Base-by-base conservation (phyloP, 148 eudicot genomes). In the Linanthus parryae region DNA sequence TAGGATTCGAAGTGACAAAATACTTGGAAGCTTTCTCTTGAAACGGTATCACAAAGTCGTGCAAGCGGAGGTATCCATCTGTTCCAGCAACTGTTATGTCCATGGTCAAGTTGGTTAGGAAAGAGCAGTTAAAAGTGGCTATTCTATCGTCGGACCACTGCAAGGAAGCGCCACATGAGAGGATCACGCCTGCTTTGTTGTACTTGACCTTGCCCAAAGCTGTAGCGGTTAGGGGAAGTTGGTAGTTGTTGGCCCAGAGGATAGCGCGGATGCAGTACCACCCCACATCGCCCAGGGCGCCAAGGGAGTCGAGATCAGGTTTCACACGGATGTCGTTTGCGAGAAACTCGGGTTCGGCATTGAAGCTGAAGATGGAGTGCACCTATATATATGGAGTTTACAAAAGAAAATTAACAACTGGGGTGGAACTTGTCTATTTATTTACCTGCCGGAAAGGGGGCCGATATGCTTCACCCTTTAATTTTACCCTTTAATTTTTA, bases 251-350 rank as follows among this genome's bases (percentile, higher is more conserved):
- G 11, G 67, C 73, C 66, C 57, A 77, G 17, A 73, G 58, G 58
- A 28, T 40, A 46, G 75, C 75, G 21, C 75, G 50, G 24, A 73
- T 69, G 70, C 78, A 73, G 42, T 73, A 73, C 78, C 82, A 73
- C 24, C 82, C 72, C 28, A 15, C 15, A 0, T 77, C 82, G 4
- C 82, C 82, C 0, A 77, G 75, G 5, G 75, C 78, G 44, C 82
- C 78, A 15, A 77, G 78, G 16, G 66, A 64, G 21, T 77, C 78
- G 0, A 77, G 73, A 18, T 73, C 78, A 8, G 82, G 78, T n/a
- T n/a, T n/a, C n/a, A n/a, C n/a, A n/a, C n/a, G n/a, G n/a, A n/a
- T n/a, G n/a, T n/a, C n/a, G n/a, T 50, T 55, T 66, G 52, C 26
- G 5, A 77, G 82, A 38, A 77, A 77, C 24, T 69, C 53, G 0